These are phyloP conservation scores for Aureobasidium mangrovei DNA, from an alignment of 2,329 filamentous ascomycete species.

Conservation along the genomic window DNA sequence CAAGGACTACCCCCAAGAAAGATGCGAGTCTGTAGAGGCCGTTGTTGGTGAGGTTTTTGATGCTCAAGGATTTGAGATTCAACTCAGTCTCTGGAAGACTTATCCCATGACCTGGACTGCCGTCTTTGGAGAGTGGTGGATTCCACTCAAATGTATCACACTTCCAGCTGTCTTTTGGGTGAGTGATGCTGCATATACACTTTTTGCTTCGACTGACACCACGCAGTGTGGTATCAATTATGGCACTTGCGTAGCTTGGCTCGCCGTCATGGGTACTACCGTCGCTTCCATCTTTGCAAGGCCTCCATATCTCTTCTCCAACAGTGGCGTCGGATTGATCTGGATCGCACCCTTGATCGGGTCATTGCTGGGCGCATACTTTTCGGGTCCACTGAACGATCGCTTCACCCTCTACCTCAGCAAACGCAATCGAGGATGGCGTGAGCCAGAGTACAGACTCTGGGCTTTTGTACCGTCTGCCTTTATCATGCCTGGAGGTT, in stretches of 20 bases:
- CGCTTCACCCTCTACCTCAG: conserved; percentile 18
- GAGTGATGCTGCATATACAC: not conserved
- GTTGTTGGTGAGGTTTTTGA: conserved; percentile 14
- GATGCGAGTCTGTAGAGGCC: not conserved
- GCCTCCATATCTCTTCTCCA: conserved; percentile 13
- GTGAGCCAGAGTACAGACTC: conserved; percentile 21
- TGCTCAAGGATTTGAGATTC: conserved; percentile 9
- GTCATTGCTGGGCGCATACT: conserved; percentile 16
- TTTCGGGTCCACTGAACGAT: conserved; percentile 17
- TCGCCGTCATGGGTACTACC: conserved; percentile 14
- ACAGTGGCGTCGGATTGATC: conserved; percentile 11
- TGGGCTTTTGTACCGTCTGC: conserved; percentile 16
- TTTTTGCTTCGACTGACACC: not conserved
- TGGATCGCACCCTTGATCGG: conserved; percentile 16
- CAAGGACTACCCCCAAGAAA: not conserved
- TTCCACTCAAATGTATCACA: conserved; percentile 6
- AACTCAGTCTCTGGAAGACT: conserved; percentile 11
- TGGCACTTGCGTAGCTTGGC: conserved; percentile 16
- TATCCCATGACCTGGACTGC: conserved; percentile 8
- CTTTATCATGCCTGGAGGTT: conserved; percentile 17
- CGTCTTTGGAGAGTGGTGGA: conserved; percentile 13
- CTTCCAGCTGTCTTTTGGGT: conserved; percentile 16
- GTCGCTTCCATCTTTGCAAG: conserved; percentile 13
- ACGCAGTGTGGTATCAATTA: conserved; percentile 15
- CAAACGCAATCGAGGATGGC: conserved; percentile 19